Evolutionary conservation across 257 asterid genomes (phyloP), one percentile per base, ranked within the genome.

Genomic region (Plantago major): DNA sequence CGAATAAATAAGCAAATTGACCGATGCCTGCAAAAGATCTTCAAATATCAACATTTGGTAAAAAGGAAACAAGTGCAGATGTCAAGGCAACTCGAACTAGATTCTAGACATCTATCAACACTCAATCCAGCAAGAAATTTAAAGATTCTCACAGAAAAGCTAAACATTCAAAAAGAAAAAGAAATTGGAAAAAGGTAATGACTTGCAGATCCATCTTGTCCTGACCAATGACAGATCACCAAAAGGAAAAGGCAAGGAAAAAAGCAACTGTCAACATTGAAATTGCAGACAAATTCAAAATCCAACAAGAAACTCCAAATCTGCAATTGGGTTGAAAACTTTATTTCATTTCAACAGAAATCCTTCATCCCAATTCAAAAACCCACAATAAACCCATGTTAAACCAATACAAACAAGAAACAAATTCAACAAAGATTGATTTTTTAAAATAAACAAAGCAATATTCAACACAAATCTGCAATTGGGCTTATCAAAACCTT

Each of bases 191-290:
- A 67, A 74, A 63, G 83, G 58, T 55, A 73, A 69, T 69, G 63
- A 64, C 69, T 56, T 64, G 76, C 75, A 80, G 84, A 83, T 84
- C 80, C 84, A 71, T 73, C 80, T 74, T 73, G 63, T 64, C 78
- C 67, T 58, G 69, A 66, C 73, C 69, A 71, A 67, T 47, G 73
- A 76, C 80, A 67, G 67, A 74, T 76, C 81, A 85, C 76, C 65
- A 69, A 72, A 60, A 59, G 71, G 43, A 70, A 68, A 77, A 63
- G 65, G 46, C 46, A 62, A 64, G 43, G 40, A 58, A 66, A n/a
- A 59, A 68, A 63, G 49, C 51, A 76, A 68, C 53, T 55, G 49
- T 66, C 69, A 70, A 73, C 45, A 63, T 68, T 81, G 66, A 68
- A 68, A 70, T 59, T 67, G 42, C 60, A 30, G 61, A 75, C 62